Conservation (phyloP, 2,329 filamentous ascomycete species). For the Fusarium dimerum region DNA sequence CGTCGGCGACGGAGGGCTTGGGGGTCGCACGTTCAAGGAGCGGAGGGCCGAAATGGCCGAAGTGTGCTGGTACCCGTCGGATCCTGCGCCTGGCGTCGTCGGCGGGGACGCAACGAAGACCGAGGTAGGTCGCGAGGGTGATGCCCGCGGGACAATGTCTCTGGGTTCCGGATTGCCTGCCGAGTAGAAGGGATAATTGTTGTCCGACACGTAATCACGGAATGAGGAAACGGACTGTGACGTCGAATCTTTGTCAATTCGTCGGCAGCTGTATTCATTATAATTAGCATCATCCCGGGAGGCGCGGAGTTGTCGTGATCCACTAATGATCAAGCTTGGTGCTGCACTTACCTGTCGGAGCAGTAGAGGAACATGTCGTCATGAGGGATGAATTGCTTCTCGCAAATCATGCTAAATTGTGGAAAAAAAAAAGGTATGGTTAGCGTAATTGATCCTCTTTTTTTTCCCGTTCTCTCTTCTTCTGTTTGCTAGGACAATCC, state of each 20-base stretch:
- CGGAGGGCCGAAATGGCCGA: constrained; percentile 58
- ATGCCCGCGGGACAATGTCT: constrained; percentile 65
- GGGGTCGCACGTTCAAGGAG: constrained; percentile 54
- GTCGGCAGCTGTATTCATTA: constrained; percentile 48
- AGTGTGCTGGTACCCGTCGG: constrained; percentile 41
- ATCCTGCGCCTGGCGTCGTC: constrained; percentile 43
- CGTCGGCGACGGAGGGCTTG: constrained; percentile 57
- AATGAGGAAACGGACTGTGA: constrained; percentile 30
- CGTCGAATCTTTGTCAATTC: constrained; percentile 49
- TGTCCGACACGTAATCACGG: constrained; percentile 35
- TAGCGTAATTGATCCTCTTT: constrained; percentile 13
- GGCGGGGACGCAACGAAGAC: constrained; percentile 56
- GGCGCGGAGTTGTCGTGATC: constrained; percentile 1
- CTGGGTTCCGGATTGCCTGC: constrained; percentile 52
- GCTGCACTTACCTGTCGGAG: constrained; percentile 57
- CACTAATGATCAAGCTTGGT: too few relatives aligned
- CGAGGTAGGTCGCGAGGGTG: constrained; percentile 60
- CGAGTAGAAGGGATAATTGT: constrained; percentile 46
- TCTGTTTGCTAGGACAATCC: neutral
- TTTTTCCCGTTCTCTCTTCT: neutral
- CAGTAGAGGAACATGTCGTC: constrained; percentile 63
- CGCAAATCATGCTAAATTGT: constrained; percentile 60
- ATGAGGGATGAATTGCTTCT: constrained; percentile 64
- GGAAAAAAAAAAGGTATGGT: constrained; percentile 5
- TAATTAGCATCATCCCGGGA: constrained; percentile 22